Evolutionary conservation across 2,329 filamentous ascomycete genomes (phyloP), one percentile per base, ranked within the genome.

Genomic region (Colletotrichum sp.): DNA sequence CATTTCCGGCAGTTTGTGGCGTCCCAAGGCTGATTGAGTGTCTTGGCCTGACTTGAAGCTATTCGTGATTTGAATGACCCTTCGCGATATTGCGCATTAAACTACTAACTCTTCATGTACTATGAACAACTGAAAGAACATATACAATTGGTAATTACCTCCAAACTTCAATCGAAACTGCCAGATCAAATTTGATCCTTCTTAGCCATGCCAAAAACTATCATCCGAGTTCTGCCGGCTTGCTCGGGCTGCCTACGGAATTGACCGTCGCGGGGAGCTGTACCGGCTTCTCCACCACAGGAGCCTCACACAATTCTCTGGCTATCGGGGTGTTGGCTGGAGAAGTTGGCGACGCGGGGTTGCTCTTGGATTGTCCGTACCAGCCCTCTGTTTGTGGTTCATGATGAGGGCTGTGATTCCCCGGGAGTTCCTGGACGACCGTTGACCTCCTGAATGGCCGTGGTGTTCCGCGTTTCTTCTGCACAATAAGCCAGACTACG

Each of bases 221-320:
- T 72, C 55, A 72, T 28, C 30, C 38, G 26, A 75, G 15, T 69
- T 75, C 72, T 3, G 72, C 72, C 15, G 72, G 72, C 12, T 75
- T 75, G 8, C 32, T 61, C 15, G 52, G 28, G 28, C 68, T 75
- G 13, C 72, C 72, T 9, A 66, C 36, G 2, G 60, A 8, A 24
- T 24, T 30, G 13, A 9, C 36, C 8, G 24, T 6, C 18, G 68
- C 36, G 8, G 18, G 32, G 21, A 65, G 60, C 5, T 71, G 36
- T 2, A 66, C 21, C 9, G 65, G 38, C 43, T 36, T 48, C 38
- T 52, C 48, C 8, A 18, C 30, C 10, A 28, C 48, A 8, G 43
- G 43, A n/a, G 24, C 32, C 32, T 68, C 52, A 10, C 9, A 28
- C 10, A 26, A 2, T 16, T 52, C 71, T 7, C 15, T 26, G 8